These are phyloP conservation scores for Coemansia sp. DNA, from an alignment of 192 early-diverging fungal genomes.

Conservation along the genomic window DNA sequence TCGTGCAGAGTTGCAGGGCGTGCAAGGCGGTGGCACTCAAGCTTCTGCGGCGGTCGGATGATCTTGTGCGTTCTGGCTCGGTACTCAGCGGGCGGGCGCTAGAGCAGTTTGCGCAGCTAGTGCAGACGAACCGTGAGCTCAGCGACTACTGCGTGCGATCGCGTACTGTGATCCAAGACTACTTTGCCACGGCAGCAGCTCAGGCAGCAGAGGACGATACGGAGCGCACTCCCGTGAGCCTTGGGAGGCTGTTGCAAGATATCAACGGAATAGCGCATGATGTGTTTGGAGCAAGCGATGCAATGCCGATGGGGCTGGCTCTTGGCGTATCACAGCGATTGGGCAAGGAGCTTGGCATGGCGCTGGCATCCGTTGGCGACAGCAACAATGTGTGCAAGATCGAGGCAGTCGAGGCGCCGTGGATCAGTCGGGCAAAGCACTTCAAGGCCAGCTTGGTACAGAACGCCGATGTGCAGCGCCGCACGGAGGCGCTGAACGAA, in stretches of 20 bases:
- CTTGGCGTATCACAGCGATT: slow-evolving; percentile 24
- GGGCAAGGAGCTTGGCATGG: slow-evolving; percentile 18
- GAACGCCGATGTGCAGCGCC: slow-evolving; percentile 78
- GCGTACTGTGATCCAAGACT: slow-evolving; percentile 23
- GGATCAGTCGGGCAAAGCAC: slow-evolving; percentile 77
- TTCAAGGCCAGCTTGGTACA: slow-evolving; percentile 80
- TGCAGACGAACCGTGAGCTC: slow-evolving; percentile 18
- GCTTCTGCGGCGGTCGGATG: slow-evolving; percentile 67
- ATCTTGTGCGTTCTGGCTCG: slow-evolving; percentile 42
- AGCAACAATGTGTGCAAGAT: slow-evolving; percentile 4
- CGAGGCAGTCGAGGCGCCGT: slow-evolving; percentile 62
- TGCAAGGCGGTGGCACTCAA: slow-evolving; percentile 67
- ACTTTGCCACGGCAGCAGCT: slow-evolving; percentile 7
- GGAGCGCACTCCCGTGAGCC: background rate
- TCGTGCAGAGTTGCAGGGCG: slow-evolving; percentile 46
- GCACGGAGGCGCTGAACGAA: slow-evolving; percentile 73
- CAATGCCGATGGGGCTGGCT: slow-evolving; percentile 19
- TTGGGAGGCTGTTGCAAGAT: slow-evolving; percentile 19
- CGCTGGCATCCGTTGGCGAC: slow-evolving; percentile 21
- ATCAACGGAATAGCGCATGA: slow-evolving; percentile 37
- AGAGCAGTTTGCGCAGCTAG: slow-evolving; percentile 15
- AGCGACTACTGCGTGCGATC: slow-evolving; percentile 20
- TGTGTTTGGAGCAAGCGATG: slow-evolving; percentile 33
- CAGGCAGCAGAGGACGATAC: background rate
- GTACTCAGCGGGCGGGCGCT: slow-evolving; percentile 1